These are phyloP conservation scores for Gaertneriomyces sp. DNA, from an alignment of 192 early-diverging fungal species.

Conservation along the genomic window DNA sequence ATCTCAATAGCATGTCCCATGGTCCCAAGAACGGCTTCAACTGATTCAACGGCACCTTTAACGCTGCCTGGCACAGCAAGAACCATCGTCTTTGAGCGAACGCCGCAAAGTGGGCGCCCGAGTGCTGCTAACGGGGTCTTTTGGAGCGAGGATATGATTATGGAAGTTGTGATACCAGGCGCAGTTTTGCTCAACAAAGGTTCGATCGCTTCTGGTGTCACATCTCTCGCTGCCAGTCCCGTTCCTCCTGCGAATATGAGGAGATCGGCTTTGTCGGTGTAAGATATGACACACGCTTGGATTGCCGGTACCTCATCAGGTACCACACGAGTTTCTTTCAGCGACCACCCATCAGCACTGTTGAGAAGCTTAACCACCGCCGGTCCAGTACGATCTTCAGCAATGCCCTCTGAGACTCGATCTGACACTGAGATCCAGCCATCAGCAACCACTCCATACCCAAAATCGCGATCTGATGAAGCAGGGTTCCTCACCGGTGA, in stretches of 20 bases:
- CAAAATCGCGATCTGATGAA: too few relatives aligned
- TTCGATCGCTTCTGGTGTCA: slow-evolving; percentile 79
- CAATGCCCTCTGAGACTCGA: slow-evolving; percentile 23
- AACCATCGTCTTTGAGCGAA: slow-evolving; percentile 54
- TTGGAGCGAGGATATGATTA: slow-evolving; percentile 69
- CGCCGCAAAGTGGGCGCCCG: slow-evolving; percentile 62
- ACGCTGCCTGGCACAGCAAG: slow-evolving; percentile 86
- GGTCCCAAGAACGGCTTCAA: slow-evolving; percentile 66
- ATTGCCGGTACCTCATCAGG: slow-evolving; percentile 33
- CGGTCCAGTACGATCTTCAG: slow-evolving; percentile 31
- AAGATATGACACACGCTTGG: slow-evolving; percentile 22
- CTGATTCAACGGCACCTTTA: slow-evolving; percentile 82
- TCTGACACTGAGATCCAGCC: slow-evolving; percentile 24
- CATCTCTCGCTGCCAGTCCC: slow-evolving; percentile 80
- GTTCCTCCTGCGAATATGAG: slow-evolving; percentile 89
- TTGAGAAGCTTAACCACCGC: slow-evolving; percentile 13
- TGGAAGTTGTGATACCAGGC: slow-evolving; percentile 72
- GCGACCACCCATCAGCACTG: slow-evolving; percentile 18
- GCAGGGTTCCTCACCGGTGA: too few relatives aligned
- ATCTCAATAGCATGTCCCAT: slow-evolving; percentile 83
- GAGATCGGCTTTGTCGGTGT: slow-evolving; percentile 45
- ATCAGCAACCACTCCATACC: too few relatives aligned
- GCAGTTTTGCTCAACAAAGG: slow-evolving; percentile 68
- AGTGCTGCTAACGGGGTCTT: slow-evolving; percentile 91
- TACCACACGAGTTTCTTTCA: slow-evolving; percentile 13